phyloP scores from a whole-genome alignment of 257 asterid genomes.

The Solanum neorickii region DNA sequence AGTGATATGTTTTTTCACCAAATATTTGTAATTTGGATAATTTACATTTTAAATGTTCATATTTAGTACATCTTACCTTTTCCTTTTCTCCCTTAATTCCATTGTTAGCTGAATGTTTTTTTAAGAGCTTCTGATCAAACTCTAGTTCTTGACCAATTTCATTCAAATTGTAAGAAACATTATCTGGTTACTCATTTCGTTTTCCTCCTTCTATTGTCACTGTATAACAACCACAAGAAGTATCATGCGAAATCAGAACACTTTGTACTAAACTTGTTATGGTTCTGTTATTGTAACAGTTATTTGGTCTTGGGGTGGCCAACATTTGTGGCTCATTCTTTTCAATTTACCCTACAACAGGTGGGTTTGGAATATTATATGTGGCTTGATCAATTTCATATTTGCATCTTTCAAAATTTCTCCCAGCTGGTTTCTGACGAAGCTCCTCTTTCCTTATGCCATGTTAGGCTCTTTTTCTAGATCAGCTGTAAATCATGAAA shows the following conservation, averaged over 20 bases:
- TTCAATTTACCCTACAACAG: slow-evolving; percentile 89
- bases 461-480: slow-evolving; percentile 92
- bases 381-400: not conserved
- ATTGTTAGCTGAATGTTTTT: not conserved
- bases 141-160: not conserved
- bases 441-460: slow-evolving; percentile 3
- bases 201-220: not conserved
- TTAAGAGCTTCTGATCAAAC: not conserved
- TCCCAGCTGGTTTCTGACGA: slow-evolving; percentile 16
- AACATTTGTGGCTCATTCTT: slow-evolving; percentile 93
- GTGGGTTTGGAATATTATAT: slow-evolving; percentile 23
- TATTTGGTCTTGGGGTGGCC: slow-evolving; percentile 98
- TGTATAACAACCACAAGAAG: not conserved
- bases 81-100: not conserved
- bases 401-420: not conserved
- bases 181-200: not conserved
- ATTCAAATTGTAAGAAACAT: not conserved
- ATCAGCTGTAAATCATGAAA: slow-evolving; percentile 97
- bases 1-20: not conserved
- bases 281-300: slow-evolving; percentile 30
- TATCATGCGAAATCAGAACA: not conserved
- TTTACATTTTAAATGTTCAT: not conserved
- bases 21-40: not conserved
- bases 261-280: not conserved
- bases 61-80: not conserved